These are phyloP conservation scores for Xylariaceae sp. DNA, from an alignment of 2,329 filamentous ascomycete genomes.

Conservation along the genomic window DNA sequence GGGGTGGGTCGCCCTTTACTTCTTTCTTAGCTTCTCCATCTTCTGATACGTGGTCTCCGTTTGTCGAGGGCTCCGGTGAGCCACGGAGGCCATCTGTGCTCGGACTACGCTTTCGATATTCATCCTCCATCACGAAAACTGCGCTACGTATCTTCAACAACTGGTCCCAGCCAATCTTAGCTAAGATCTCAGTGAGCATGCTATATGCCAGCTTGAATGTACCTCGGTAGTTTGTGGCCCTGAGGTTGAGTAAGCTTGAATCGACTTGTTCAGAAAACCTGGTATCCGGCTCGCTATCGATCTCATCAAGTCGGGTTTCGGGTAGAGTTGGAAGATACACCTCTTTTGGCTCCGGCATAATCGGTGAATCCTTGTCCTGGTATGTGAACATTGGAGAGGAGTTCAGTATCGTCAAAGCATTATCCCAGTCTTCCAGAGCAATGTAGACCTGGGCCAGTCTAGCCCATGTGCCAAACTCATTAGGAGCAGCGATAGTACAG, in stretches of 20 bases:
- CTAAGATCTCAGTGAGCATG: slow-evolving; percentile 90
- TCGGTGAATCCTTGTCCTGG: slow-evolving; percentile 92
- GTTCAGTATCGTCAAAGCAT: slow-evolving; percentile 90
- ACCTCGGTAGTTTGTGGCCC: slow-evolving; percentile 85
- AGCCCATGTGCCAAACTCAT: slow-evolving; percentile 97
- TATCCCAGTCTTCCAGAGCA: slow-evolving; percentile 90
- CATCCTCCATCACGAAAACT: slow-evolving; percentile 99
- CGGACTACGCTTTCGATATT: slow-evolving; percentile 80
- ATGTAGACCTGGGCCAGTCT: slow-evolving; percentile 91
- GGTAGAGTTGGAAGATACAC: slow-evolving; percentile 81
- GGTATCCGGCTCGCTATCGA: slow-evolving; percentile 83
- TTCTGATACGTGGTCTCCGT: slow-evolving; percentile 40
- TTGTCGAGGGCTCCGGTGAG: slow-evolving; percentile 57
- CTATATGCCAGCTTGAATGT: slow-evolving; percentile 95
- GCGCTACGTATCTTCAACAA: slow-evolving; percentile 90
- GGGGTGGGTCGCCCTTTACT: slow-evolving; percentile 33
- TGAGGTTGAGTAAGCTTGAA: slow-evolving; percentile 76
- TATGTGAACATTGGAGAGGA: slow-evolving; percentile 99
- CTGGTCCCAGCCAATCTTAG: slow-evolving; percentile 97
- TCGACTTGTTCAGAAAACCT: slow-evolving; percentile 83
- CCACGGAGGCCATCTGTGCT: slow-evolving; percentile 75
- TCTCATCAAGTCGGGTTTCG: slow-evolving; percentile 90
- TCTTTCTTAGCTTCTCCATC: slow-evolving; percentile 27
- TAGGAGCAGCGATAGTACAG: slow-evolving; percentile 89
- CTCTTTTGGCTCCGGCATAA: slow-evolving; percentile 89